Conservation (phyloP, 2,329 filamentous ascomycete genomes). For the Cucurbitaria berberidis region DNA sequence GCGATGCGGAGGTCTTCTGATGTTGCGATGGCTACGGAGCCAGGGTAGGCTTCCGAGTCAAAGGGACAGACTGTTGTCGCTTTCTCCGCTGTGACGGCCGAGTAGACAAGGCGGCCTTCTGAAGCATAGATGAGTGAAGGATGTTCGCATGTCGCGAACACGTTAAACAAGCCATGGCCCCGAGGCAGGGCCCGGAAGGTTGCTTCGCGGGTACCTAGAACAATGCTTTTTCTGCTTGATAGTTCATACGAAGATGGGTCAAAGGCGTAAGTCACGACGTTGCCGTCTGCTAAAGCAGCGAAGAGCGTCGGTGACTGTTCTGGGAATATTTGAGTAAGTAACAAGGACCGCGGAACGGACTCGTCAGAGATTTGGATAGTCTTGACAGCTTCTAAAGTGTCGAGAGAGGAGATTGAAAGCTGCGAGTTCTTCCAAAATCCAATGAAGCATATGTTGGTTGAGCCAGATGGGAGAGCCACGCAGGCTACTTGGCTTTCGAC, state of each 20-base stretch:
- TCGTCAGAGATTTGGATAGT: slow-evolving; percentile 64
- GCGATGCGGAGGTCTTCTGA: slow-evolving; percentile 78
- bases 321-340: slow-evolving; percentile 75
- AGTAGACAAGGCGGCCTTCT: slow-evolving; percentile 88
- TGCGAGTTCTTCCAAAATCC: slow-evolving; percentile 88
- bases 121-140: slow-evolving; percentile 91
- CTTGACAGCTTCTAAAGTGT: slow-evolving; percentile 69
- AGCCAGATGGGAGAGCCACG: slow-evolving; percentile 72
- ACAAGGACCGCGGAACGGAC: slow-evolving; percentile 82
- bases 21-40: slow-evolving; percentile 81
- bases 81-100: slow-evolving; percentile 88
- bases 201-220: slow-evolving; percentile 84
- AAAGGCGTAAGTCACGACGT: slow-evolving; percentile 82
- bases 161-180: slow-evolving; percentile 69
- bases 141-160: slow-evolving; percentile 94
- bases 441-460: slow-evolving; percentile 73
- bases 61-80: slow-evolving; percentile 83
- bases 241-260: slow-evolving; percentile 67
- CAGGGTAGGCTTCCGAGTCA: slow-evolving; percentile 79
- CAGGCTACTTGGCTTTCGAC: slow-evolving; percentile 82
- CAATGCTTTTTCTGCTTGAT: slow-evolving; percentile 77
- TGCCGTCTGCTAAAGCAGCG: slow-evolving; percentile 89
- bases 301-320: slow-evolving; percentile 77
- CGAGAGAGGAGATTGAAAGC: slow-evolving; percentile 74
- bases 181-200: slow-evolving; percentile 79